Base-by-base conservation (phyloP, 2,329 filamentous ascomycete genomes). In the Hypomyces rosellus region DNA sequence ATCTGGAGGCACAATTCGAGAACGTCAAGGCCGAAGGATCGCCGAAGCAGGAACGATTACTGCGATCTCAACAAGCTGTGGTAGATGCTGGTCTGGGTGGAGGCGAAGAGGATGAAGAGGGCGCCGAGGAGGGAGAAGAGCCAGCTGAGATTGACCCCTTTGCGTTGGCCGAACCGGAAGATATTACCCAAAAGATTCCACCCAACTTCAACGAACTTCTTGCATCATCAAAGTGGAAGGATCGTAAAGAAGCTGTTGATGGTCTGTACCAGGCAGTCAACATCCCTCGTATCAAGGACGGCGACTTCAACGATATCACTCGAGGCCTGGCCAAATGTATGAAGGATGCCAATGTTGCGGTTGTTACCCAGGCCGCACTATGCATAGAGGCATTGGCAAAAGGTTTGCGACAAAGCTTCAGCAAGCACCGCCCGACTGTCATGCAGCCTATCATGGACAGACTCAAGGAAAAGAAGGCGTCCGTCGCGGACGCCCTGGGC, bases 331-430 rank as follows among this genome's bases (percentile, higher is more conserved):
- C 93, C 41, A 99, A 97, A 69, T 89, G 83, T 60, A 99, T 99
- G 93, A 99, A 99, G 69, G 95, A 99, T 60, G 93, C 95, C 60
- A 99, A 99, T 64, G 86, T 99, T 58, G 86, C 89, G 5, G 93
- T 97, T 45, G 93, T 96, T 16, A 93, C 87, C 2, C 85, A 93
- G 56, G 92, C 95, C 5, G 93, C 92, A 3, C 91, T 95, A 61
- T 96, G 92, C 68, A 86, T 96, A 34, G 91, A 97, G 62, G 79
- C 87, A 25, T 74, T 99, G 22, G 92, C 91, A 42, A 93, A 89
- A 61, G 93, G 93, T 45, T 66, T 99, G 54, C 84, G 89, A 41
- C 84, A 81, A 60, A 72, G 77, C 20, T 99, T 95, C 65, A 76
- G 73, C 48, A 96, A 88, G 69, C 89, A 99, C 65, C 84, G 91